Evolutionary conservation across 2,329 filamentous ascomycete genomes (phyloP), one percentile per base, ranked within the genome.

Genomic region (Reticulascus tulasneorum): DNA sequence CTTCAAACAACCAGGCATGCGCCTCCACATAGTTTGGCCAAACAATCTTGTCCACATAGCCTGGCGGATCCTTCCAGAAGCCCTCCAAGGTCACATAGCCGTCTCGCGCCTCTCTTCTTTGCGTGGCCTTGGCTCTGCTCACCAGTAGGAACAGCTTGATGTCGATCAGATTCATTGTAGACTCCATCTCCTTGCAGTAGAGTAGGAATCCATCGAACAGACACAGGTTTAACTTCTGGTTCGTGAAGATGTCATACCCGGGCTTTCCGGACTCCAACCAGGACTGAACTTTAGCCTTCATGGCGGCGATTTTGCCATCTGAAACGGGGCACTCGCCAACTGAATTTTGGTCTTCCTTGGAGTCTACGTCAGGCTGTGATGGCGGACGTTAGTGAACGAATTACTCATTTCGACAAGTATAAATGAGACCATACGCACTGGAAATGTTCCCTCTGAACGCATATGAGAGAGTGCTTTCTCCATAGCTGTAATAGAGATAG

Each of bases 61-160:
- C 90, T 0, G 88, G 88, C 0, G 93, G 93, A 59, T 98, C 93
- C 38, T 82, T 75, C 93, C 93, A 98, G 65, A 96, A 98, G 19
- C 90, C 91, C 53, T 96, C 80, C 6, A 84, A 61, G 4, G 86
- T 91, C 20, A 88, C 84, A 57, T 93, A 93, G 9, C 86, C 86
- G 47, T 75, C 79, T 35, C 86, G 67, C 0, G 78, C 79, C 53
- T 84, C 78, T 20, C 86, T 67, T 17, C 86, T 71, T 22, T 67
- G 62, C 52, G 82, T 84, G 4, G 82, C 82, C 25, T 64, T 75
- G 10, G 64, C 65, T 40, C 82, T 82, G 19, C 77, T 75, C 2
- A 86, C 84, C 0, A 81, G 77, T 13, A 97, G 63, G 51, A 97
- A 91, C 4, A 97, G 62, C 51, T 80, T 84, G 25, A 94, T 60